Conservation (phyloP, 176 grass and related monocot species). For the Juncus inflexus region DNA sequence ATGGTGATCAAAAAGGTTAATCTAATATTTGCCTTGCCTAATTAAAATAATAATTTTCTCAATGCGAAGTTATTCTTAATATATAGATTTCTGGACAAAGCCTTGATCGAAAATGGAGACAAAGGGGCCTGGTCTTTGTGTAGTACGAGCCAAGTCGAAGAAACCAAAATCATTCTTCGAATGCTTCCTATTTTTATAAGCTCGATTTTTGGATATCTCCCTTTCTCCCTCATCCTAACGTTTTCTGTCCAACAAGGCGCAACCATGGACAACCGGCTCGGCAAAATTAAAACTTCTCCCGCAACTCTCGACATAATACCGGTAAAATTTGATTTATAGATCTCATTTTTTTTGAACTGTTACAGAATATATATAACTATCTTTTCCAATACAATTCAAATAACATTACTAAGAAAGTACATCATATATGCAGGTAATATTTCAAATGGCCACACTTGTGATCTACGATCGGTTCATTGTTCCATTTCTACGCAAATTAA, state of each 20-base stretch:
- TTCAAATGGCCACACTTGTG: constrained; percentile 60
- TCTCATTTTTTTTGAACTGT: no score
- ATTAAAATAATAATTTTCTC: not conserved
- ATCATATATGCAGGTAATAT: constrained; percentile 6
- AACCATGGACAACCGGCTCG: constrained; percentile 61
- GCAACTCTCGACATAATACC: constrained; percentile 69
- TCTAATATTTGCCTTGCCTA: not conserved
- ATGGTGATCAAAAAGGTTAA: not conserved
- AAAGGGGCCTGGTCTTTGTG: constrained; percentile 47
- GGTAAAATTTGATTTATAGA: no score
- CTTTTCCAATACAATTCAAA: no score
- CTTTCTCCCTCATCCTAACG: constrained; percentile 41
- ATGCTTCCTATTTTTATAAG: constrained; percentile 77
- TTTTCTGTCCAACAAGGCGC: constrained; percentile 77
- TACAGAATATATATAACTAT: no score
- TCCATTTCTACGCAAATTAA: constrained; percentile 42
- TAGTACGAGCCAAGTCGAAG: constrained; percentile 58
- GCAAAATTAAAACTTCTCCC: constrained; percentile 42
- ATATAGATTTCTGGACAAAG: constrained; percentile 64
- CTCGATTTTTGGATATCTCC: constrained; percentile 45
- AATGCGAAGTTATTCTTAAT: not conserved
- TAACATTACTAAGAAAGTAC: no score
- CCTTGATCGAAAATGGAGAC: constrained; percentile 39
- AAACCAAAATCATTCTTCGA: constrained; percentile 62
- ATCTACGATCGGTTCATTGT: constrained; percentile 60